Base-by-base conservation (phyloP, 2,329 filamentous ascomycete species). In the Colletotrichum tamarilloi region DNA sequence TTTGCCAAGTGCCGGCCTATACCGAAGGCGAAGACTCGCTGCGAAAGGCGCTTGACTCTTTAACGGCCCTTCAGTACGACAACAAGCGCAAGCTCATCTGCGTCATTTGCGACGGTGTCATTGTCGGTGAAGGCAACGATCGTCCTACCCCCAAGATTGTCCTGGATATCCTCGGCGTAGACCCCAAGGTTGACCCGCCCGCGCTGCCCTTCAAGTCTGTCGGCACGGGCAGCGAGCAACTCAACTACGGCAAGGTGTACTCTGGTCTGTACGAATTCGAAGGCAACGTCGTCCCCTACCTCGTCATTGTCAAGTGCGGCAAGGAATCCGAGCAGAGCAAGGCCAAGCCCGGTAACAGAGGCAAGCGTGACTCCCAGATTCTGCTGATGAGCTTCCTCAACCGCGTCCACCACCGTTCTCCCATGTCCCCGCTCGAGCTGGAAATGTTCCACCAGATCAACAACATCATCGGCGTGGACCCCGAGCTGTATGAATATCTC, bases 281-380 rank as follows among this genome's bases (percentile, higher is more conserved):
- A 86, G 97, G 96, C 83, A 98, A 98, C 77, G 95, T 99, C 4
- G 97, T 99, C 12, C 97, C 97, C 0, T 99, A 98, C 79, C 85
- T 99, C 30, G 97, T 99, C 12, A 88, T 99, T 28, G 96, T 98
- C 82, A 99, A 99, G 86, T 93, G 98, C 73, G 97, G 97, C 81
- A 98, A 98, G 84, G 95, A 98, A 81, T 97, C 95, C 6, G 97
- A 99, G 83, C 95, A 97, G 82, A 86, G 84, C 79, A 97, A 96
- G 84, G 87, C 95, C 2, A 98, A 98, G 86, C 97, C 97, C 65
- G 97, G 97, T 78, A 99, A 99, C 85, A 94, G 97, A 84, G 97
- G 97, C 83, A 99, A 99, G 89, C 96, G 97, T 89, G 97, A 99
- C 84, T 98, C 97, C 67, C 97, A 99, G 84, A 97, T 99, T 93